Conservation (phyloP, 1,139 yeast species). For the Debaryomycetaceae sp. region DNA sequence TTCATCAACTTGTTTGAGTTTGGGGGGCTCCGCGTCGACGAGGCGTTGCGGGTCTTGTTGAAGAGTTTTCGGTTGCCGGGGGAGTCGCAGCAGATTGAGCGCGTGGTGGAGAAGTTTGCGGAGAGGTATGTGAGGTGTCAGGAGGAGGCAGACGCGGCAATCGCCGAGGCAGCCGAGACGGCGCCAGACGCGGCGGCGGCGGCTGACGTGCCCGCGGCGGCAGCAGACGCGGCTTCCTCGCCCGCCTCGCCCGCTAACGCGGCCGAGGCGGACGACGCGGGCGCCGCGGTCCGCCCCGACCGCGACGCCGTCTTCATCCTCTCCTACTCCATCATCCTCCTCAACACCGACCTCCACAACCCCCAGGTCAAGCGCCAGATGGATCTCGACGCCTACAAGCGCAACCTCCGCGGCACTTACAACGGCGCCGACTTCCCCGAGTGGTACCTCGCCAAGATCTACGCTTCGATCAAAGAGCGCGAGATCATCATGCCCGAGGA, state of each 20-base stretch:
- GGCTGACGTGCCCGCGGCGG: conserved; percentile 7
- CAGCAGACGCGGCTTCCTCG: conserved; percentile 4
- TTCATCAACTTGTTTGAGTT: conserved; percentile 77
- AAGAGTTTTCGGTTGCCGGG: conserved; percentile 92
- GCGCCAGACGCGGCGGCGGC: conserved; percentile 4
- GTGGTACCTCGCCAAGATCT: conserved; percentile 81
- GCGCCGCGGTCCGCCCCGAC: conserved; percentile 57
- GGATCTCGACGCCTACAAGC: conserved; percentile 78
- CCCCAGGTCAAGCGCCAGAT: conserved; percentile 81
- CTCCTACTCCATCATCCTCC: conserved; percentile 71
- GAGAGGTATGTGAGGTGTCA: conserved; percentile 69
- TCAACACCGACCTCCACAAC: conserved; percentile 75
- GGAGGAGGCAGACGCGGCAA: conserved; percentile 15
- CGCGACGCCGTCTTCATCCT: conserved; percentile 69
- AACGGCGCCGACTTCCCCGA: conserved; percentile 76
- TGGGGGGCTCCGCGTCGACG: conserved; percentile 77
- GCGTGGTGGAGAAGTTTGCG: conserved; percentile 84
- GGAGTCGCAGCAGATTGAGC: conserved; percentile 93
- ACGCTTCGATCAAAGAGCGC: conserved; percentile 70
- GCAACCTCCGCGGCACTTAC: conserved; percentile 76
- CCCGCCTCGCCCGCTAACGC: conserved; percentile 7
- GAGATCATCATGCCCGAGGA: conserved; percentile 99
- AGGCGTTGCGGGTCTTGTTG: conserved; percentile 78
- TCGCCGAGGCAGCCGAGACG: conserved; percentile 12
- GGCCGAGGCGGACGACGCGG: conserved; percentile 17